Evolutionary conservation across 2,329 filamentous ascomycete species (phyloP), one percentile per base, ranked within the genome.

Genomic region (Lojkania enalia): DNA sequence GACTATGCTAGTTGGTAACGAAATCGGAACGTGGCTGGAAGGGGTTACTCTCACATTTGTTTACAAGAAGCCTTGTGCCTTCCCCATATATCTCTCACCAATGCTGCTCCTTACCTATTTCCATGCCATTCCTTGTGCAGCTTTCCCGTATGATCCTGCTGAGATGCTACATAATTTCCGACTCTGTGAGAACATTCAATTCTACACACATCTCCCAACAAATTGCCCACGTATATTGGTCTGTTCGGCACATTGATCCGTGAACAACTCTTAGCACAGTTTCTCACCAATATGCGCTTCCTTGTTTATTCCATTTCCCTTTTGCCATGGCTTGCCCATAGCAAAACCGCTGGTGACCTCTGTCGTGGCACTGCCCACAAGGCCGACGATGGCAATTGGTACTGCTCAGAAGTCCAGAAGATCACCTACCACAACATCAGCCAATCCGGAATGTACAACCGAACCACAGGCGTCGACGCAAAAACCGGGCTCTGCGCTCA

Each of bases 401-500:
- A 85, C 71, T 87, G 85, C 68, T 75, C 82, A 44, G 61, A 77
- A 29, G 84, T 90, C 45, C 70, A 78, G 45, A 79, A 83, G 37
- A 85, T 91, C 67, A 78, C 80, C n/a, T 90, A 89, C 68, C 70
- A 70, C 46, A 81, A 81, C 43, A 77, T 88, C 55, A 80, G 79
- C 20, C 73, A 74, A 37, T 56, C 75, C 32, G 86, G 86, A 29
- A 73, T 71, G 33, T 91, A 88, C 73, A 77, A 86, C 47, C 77
- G 79, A 42, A 79, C 90, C 25, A 80, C 76, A 19, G 58, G 62
- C 42, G 88, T 90, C 81, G 74, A 79, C 48, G 57, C 73, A 13
- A 61, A 70, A 37, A 80, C 79, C 30, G 77, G 77, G 5, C 60
- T 72, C 15, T 90, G 87, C 67, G 57, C 70, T 5, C 81, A 75